A percentile compares a stretch with the other conserved stretches of the same genome.
These are phyloP conservation scores for Solanum hybrid DNA, from an alignment of 305 asterid genomes.

Conservation along the genomic window DNA sequence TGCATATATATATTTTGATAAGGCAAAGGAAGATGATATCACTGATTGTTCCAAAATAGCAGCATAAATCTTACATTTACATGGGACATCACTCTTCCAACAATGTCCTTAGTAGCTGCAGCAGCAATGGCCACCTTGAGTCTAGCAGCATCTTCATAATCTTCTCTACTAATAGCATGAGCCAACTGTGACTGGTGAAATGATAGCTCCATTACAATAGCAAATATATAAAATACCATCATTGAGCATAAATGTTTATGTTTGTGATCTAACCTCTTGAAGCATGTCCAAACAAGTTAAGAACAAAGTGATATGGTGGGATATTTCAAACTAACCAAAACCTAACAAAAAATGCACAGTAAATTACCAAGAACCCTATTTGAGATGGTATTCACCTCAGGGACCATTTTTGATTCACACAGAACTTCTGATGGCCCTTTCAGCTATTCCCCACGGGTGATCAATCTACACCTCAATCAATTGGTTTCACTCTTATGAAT, in stretches of 20 bases:
- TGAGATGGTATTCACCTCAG: not conserved
- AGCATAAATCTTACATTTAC: slow-evolving; percentile 44
- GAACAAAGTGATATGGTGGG: not conserved
- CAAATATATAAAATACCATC: not conserved
- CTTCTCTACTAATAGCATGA: slow-evolving; percentile 60
- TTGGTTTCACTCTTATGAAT: not conserved
- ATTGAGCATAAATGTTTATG: not conserved
- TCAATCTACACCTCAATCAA: not conserved
- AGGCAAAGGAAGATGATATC: not conserved
- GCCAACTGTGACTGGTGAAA: slow-evolving; percentile 64
- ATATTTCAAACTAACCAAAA: slow-evolving; percentile 9
- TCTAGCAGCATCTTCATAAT: slow-evolving; percentile 86
- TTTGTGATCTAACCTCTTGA: not conserved
- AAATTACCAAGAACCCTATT: not conserved
- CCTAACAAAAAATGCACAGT: not conserved
- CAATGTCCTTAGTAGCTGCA: slow-evolving; percentile 70
- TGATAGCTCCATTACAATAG: not conserved
- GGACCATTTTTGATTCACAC: not conserved
- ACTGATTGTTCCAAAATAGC: not conserved
- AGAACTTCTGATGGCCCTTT: not conserved
- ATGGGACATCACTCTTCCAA: slow-evolving; percentile 79
- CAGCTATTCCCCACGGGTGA: not conserved
- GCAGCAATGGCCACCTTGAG: slow-evolving; percentile 96
- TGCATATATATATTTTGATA: not conserved
- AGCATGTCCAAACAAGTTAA: not conserved